Conservation (phyloP, 1,284 basidiomycete species). For the Rhodotorula mucilaginosa region DNA sequence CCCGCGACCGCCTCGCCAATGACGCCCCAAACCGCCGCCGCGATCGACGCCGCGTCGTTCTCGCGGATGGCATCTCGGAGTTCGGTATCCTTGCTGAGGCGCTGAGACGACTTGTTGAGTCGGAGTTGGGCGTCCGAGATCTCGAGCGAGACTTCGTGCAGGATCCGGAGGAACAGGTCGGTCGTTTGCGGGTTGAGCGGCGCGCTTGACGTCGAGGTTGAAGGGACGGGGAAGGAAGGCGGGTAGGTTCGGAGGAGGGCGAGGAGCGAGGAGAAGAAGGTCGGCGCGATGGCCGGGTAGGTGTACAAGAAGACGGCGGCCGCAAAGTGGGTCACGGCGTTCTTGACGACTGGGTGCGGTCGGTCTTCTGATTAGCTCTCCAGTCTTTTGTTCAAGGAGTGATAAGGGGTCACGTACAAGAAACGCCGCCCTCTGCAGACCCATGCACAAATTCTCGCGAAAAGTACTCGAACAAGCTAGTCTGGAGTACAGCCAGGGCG, state of each 20-base stretch:
- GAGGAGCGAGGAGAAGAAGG: slow-evolving; percentile 76
- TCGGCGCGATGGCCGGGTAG: slow-evolving; percentile 77
- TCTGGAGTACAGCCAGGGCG: slow-evolving; percentile 65
- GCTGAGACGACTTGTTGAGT: slow-evolving; percentile 59
- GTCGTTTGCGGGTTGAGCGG: slow-evolving; percentile 75
- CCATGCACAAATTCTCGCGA: slow-evolving; percentile 75
- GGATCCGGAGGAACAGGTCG: slow-evolving; percentile 78
- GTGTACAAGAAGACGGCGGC: slow-evolving; percentile 90
- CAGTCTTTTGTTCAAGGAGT: slow-evolving; percentile 9
- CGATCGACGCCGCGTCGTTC: slow-evolving; percentile 76
- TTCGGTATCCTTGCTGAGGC: slow-evolving; percentile 73
- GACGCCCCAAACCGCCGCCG: slow-evolving; percentile 80
- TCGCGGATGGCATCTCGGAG: slow-evolving; percentile 87
- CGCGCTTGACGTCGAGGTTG: slow-evolving; percentile 14
- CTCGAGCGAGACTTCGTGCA: slow-evolving; percentile 88
- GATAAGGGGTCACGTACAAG: slow-evolving; percentile 49
- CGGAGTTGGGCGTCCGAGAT: slow-evolving; percentile 86
- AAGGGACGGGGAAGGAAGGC: slow-evolving; percentile 50
- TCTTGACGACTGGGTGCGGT: slow-evolving; percentile 62
- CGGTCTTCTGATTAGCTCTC: slow-evolving; percentile 51
- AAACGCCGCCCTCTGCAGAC: slow-evolving; percentile 65
- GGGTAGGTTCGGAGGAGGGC: slow-evolving; percentile 61
- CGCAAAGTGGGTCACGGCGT: slow-evolving; percentile 97
- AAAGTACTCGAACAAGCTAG: slow-evolving; percentile 68
- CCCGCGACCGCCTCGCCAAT: slow-evolving; percentile 69